Conservation (phyloP, 768 basidiomycete species). For the Boletus sp. region DNA sequence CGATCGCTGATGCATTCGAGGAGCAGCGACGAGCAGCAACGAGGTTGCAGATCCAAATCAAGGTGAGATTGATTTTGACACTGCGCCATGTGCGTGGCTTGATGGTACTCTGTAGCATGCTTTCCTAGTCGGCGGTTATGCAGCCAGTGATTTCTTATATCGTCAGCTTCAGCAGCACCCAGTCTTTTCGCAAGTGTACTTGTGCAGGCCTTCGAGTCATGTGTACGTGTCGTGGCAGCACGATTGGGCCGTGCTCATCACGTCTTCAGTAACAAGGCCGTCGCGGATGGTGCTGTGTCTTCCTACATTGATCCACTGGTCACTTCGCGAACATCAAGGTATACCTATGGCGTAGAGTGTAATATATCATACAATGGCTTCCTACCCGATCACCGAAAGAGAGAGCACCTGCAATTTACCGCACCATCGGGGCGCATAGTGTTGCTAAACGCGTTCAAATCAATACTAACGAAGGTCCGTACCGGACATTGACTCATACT, state of each 20-base stretch:
- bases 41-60: constrained; percentile 25
- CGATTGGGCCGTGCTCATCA: background rate
- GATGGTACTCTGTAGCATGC: constrained; percentile 24
- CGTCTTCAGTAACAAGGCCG: constrained; percentile 39
- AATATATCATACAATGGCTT: constrained; percentile 23
- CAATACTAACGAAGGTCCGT: constrained; percentile 35
- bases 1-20: constrained; percentile 33
- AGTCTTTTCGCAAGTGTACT: constrained; percentile 32
- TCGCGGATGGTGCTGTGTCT: constrained; percentile 46
- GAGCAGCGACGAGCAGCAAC: constrained; percentile 23
- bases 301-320: constrained; percentile 45
- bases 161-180: constrained; percentile 39
- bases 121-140: constrained; percentile 52
- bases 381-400: constrained; percentile 36
- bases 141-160: constrained; percentile 46
- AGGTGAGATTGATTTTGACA: background rate
- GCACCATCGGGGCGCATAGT: constrained; percentile 24
- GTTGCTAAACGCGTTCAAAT: constrained; percentile 34
- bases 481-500: too few relatives aligned
- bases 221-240: constrained; percentile 33
- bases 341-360: constrained; percentile 38
- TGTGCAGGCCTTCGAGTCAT: constrained; percentile 48
- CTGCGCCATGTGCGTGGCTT: background rate
- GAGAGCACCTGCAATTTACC: constrained; percentile 21
- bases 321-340: constrained; percentile 39